Conservation (phyloP, 148 eudicot species). For the Chenopodium formosanum region DNA sequence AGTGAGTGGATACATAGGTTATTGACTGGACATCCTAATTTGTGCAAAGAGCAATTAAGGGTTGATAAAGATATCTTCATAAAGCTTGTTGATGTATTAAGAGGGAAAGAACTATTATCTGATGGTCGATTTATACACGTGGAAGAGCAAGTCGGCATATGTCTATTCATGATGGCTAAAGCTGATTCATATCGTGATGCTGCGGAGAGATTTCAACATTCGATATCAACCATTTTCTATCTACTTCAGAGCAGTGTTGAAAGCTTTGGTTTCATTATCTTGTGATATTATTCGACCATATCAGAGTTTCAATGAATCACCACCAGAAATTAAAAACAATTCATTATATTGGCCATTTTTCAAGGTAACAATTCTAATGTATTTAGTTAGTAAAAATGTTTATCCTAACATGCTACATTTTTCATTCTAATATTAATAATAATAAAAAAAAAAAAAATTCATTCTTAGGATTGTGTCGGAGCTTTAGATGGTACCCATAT, state of each 20-base stretch:
- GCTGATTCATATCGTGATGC: too few relatives aligned
- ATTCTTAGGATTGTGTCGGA: neutral
- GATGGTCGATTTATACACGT: neutral
- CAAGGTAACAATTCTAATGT: too few relatives aligned
- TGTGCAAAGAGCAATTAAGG: neutral
- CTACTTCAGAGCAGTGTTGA: neutral
- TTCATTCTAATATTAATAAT: too few relatives aligned
- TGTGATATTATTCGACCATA: neutral
- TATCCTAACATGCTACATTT: too few relatives aligned
- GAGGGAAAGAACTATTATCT: neutral
- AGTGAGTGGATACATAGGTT: neutral
- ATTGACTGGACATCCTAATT: neutral
- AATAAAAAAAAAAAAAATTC: neutral
- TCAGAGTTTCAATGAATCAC: too few relatives aligned
- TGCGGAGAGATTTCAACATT: too few relatives aligned
- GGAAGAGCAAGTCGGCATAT: neutral
- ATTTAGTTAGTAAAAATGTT: too few relatives aligned
- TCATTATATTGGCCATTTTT: too few relatives aligned
- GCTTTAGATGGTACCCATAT: conserved; percentile 5
- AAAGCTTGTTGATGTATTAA: neutral
- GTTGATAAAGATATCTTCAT: neutral
- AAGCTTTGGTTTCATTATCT: neutral
- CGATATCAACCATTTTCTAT: too few relatives aligned
- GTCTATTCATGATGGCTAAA: neutral
- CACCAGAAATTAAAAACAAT: too few relatives aligned